phyloP scores from a whole-genome alignment of 2,329 filamentous ascomycete genomes.

The Parascedosporium putredinis region DNA sequence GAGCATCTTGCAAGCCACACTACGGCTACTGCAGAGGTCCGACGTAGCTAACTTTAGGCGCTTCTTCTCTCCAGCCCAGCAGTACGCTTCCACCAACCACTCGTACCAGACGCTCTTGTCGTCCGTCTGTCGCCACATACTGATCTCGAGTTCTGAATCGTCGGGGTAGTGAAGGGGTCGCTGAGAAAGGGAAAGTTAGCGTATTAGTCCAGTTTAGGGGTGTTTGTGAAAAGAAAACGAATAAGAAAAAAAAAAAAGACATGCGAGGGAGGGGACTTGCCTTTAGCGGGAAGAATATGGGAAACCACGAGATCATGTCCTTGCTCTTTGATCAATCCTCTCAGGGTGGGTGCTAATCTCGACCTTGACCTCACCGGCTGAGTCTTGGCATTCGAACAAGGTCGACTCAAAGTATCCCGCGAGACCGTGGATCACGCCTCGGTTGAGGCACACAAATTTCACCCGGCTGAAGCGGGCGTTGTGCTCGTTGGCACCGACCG shows the following conservation, averaged over 20 bases:
- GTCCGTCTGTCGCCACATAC: constrained; percentile 94
- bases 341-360: constrained; percentile 91
- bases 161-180: constrained; percentile 77
- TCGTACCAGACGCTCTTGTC: constrained; percentile 98
- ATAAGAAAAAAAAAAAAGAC: background rate
- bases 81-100: constrained; percentile 85
- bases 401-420: constrained; percentile 95
- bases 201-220: background rate
- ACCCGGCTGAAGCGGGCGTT: constrained; percentile 73
- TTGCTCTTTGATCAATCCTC: constrained; percentile 87
- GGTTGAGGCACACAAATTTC: constrained; percentile 65
- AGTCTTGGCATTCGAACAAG: constrained; percentile 55
- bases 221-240: background rate
- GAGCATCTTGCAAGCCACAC: constrained; percentile 59
- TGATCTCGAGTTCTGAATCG: constrained; percentile 75
- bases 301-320: constrained; percentile 99
- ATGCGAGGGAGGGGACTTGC: constrained; percentile 35
- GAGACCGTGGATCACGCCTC: constrained; percentile 81
- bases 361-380: constrained; percentile 41
- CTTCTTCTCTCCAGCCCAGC: constrained; percentile 47
- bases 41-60: constrained; percentile 56
- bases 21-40: constrained; percentile 58
- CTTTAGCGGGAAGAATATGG: constrained; percentile 94
- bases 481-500: constrained; percentile 80
- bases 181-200: constrained; percentile 31